phyloP scores from a whole-genome alignment of 129 eudicot species.

The Artemisia argyi region DNA sequence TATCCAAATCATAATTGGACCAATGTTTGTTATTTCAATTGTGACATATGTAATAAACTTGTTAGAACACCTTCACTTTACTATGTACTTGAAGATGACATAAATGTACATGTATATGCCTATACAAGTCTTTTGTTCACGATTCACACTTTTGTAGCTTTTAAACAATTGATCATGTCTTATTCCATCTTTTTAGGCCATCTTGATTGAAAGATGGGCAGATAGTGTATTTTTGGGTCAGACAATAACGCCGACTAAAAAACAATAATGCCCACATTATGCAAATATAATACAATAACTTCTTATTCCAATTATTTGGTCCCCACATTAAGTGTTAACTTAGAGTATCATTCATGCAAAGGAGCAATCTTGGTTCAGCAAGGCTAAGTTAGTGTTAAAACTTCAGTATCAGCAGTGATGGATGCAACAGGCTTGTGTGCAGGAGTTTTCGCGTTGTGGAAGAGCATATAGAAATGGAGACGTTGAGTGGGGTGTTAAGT shows the following conservation, averaged over 20 bases:
- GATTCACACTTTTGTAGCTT: slow-evolving; percentile 4
- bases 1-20: neutral
- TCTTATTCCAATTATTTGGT: slow-evolving; percentile 31
- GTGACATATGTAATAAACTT: slow-evolving; percentile 10
- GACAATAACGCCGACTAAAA: slow-evolving; percentile 24
- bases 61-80: neutral
- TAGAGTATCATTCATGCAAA: neutral
- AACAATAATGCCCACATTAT: slow-evolving; percentile 25
- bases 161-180: slow-evolving; percentile 6
- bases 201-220: slow-evolving; percentile 14
- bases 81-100: neutral
- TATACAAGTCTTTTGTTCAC: neutral
- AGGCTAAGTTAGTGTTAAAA: slow-evolving; percentile 16
- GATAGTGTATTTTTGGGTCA: slow-evolving; percentile 15
- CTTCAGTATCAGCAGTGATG: slow-evolving; percentile 21
- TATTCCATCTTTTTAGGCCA: neutral
- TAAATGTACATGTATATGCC: slow-evolving; percentile 24
- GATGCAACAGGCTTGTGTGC: slow-evolving; percentile 35
- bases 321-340: slow-evolving; percentile 24
- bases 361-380: neutral
- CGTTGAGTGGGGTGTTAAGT: slow-evolving; percentile 3
- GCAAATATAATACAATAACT: slow-evolving; percentile 2
- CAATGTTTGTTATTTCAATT: neutral
- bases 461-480: slow-evolving; percentile 6
- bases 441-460: slow-evolving; percentile 35